A percentile compares a stretch with the other conserved stretches of the same genome.
Evolutionary conservation across 305 asterid genomes (phyloP).

Genomic region (Rubia peregrina): DNA sequence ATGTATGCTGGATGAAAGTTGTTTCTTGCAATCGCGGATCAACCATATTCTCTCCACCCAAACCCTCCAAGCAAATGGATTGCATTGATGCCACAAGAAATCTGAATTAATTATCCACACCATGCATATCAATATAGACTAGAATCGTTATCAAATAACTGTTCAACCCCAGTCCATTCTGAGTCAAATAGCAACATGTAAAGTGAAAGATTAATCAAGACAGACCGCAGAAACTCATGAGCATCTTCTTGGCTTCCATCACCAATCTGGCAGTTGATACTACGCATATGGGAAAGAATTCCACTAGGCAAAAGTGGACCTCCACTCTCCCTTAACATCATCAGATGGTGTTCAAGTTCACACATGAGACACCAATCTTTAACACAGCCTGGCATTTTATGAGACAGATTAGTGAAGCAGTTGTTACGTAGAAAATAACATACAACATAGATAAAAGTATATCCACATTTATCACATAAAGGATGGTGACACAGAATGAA

Average conservation of each 20-base stretch:
- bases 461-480: neutral
- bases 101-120: conserved; percentile 29
- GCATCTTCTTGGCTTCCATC: conserved; percentile 94
- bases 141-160: neutral
- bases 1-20: conserved; percentile 70
- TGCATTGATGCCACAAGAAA: conserved; percentile 85
- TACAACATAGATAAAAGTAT: neutral
- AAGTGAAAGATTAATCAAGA: neutral
- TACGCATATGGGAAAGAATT: conserved; percentile 60
- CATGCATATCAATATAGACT: neutral
- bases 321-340: conserved; percentile 51
- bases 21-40: conserved; percentile 73
- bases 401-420: conserved; percentile 12
- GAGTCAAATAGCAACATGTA: neutral
- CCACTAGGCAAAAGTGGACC: conserved; percentile 61
- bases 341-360: conserved; percentile 66
- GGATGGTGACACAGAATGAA: neutral
- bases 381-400: conserved; percentile 41
- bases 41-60: conserved; percentile 66
- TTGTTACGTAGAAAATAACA: conserved; percentile 8
- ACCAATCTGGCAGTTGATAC: conserved; percentile 67
- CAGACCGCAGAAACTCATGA: conserved; percentile 77
- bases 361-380: conserved; percentile 88
- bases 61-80: conserved; percentile 65
- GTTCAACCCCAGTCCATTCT: neutral